Evolutionary conservation across 345 rosid genomes (phyloP).

Genomic region (Draba incana): DNA sequence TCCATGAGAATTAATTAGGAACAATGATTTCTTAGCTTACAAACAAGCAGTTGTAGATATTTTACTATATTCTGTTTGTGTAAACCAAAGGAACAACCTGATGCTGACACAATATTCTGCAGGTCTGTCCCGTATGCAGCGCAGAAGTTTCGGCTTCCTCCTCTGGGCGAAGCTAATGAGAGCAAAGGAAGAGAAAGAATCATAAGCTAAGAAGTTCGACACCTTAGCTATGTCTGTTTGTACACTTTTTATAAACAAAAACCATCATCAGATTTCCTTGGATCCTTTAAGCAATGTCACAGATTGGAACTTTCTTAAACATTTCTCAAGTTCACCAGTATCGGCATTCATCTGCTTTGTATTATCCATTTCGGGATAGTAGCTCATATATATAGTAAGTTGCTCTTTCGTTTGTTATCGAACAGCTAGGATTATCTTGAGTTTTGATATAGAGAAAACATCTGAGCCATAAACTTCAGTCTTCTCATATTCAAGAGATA

Average conservation of each 20-base stretch:
- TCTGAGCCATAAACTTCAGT: neutral
- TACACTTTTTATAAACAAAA: slow-evolving; percentile 28
- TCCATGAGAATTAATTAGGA: neutral
- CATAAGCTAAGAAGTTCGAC: slow-evolving; percentile 34
- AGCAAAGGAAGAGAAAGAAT: slow-evolving; percentile 22
- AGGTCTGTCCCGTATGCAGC: slow-evolving; percentile 94
- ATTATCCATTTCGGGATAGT: neutral
- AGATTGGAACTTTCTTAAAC: slow-evolving; percentile 28
- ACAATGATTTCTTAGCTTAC: neutral
- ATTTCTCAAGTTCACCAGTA: neutral
- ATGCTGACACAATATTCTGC: slow-evolving; percentile 33
- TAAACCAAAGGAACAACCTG: neutral
- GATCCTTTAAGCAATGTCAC: slow-evolving; percentile 15
- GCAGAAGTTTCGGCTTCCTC: slow-evolving; percentile 70
- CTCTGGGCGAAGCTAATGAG: slow-evolving; percentile 54
- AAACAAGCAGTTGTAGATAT: slow-evolving; percentile 3
- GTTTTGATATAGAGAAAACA: neutral
- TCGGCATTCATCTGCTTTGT: neutral
- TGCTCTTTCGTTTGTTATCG: neutral
- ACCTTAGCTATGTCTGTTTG: slow-evolving; percentile 37
- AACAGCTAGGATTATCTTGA: neutral
- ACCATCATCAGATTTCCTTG: slow-evolving; percentile 12
- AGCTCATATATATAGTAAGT: neutral
- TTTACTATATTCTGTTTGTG: neutral
- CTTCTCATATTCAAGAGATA: neutral